Evolutionary conservation across 2,329 filamentous ascomycete genomes (phyloP).

Genomic region (Fusarium vanettenii): DNA sequence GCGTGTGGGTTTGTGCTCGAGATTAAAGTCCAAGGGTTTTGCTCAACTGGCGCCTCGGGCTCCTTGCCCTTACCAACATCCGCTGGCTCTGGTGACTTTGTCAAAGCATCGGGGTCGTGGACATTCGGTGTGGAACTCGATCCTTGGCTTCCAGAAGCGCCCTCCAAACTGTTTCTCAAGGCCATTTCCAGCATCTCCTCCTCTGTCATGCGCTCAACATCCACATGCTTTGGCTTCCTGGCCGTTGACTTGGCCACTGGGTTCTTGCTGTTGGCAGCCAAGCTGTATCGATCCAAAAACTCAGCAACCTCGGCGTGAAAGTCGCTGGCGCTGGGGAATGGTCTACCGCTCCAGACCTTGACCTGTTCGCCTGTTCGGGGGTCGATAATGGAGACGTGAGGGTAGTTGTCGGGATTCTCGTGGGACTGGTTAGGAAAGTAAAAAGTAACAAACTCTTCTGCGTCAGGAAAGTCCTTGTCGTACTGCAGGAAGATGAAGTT

Average conservation of each 20-base stretch:
- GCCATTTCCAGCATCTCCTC: slow-evolving; percentile 98
- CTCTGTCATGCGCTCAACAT: slow-evolving; percentile 91
- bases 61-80: slow-evolving; percentile 69
- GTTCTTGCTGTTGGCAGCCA: slow-evolving; percentile 90
- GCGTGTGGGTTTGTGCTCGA: slow-evolving; percentile 77
- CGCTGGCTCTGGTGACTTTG: slow-evolving; percentile 68
- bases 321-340: slow-evolving; percentile 79
- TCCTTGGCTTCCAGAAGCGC: slow-evolving; percentile 49
- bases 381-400: slow-evolving; percentile 95
- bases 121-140: slow-evolving; percentile 62
- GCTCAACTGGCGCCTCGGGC: slow-evolving; percentile 50
- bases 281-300: slow-evolving; percentile 96
- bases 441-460: slow-evolving; percentile 86
- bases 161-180: slow-evolving; percentile 85
- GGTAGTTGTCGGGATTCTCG: slow-evolving; percentile 90
- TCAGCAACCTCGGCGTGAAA: slow-evolving; percentile 94
- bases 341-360: slow-evolving; percentile 91
- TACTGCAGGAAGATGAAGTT: slow-evolving; percentile 98
- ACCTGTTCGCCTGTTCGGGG: slow-evolving; percentile 96
- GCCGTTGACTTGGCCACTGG: slow-evolving; percentile 78
- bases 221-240: slow-evolving; percentile 75
- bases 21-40: slow-evolving; percentile 74
- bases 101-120: slow-evolving; percentile 88
- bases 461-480: slow-evolving; percentile 83
- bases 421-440: slow-evolving; percentile 80